These are phyloP conservation scores for Pythium aristosporum DNA, from an alignment of 352 stramenopile species.

Conservation along the genomic window DNA sequence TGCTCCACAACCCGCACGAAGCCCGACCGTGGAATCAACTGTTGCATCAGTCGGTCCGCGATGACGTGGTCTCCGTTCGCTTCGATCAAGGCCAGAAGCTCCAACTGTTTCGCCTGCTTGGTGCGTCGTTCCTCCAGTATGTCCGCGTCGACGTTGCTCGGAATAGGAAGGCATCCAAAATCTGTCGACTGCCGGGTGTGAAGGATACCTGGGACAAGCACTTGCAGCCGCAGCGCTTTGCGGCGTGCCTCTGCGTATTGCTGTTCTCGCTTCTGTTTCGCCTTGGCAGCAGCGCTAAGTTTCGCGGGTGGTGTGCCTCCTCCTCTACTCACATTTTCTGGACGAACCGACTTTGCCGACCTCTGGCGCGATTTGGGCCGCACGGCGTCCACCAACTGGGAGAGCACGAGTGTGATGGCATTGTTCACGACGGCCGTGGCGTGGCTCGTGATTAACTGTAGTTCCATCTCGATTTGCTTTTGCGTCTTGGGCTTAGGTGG, in stretches of 20 bases:
- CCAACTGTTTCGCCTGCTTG: conserved; percentile 14
- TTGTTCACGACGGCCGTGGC: conserved; percentile 35
- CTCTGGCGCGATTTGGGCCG: conserved; percentile 13
- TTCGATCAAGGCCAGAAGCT: conserved; percentile 53
- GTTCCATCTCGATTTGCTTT: conserved; percentile 42
- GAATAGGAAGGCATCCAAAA: not conserved
- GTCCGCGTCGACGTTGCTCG: not conserved
- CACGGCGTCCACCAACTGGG: conserved; percentile 32
- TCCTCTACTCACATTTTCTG: conserved; percentile 14
- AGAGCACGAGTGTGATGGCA: conserved; percentile 35
- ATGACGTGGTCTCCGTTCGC: conserved; percentile 46
- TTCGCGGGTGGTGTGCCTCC: not conserved
- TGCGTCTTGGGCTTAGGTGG: conserved; percentile 40
- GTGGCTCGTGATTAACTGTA: conserved; percentile 23
- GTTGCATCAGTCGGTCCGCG: conserved; percentile 37
- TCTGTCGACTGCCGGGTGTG: conserved; percentile 2
- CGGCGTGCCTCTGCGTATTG: conserved; percentile 34
- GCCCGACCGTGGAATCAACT: conserved; percentile 24
- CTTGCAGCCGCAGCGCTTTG: conserved; percentile 39
- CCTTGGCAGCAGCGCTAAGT: conserved; percentile 21
- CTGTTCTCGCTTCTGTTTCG: conserved; percentile 32
- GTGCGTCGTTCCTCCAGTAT: not conserved
- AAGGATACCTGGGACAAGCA: conserved; percentile 35
- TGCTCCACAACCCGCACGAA: conserved; percentile 37
- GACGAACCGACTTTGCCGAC: conserved; percentile 15